Conservation (phyloP, 495 filamentous ascomycete genomes). For the Choiromyces venosus region DNA sequence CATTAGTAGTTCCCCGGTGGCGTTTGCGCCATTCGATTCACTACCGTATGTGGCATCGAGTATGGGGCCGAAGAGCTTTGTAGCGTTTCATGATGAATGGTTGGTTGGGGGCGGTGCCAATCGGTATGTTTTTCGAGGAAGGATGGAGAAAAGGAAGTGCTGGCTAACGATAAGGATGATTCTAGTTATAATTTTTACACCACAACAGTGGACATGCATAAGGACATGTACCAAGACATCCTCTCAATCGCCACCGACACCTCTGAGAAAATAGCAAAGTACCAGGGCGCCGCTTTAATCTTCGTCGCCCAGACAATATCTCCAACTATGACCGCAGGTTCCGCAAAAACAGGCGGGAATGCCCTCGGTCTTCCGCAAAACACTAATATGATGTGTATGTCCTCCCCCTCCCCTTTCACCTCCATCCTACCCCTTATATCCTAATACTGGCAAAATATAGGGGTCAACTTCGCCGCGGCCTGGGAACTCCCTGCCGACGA, state of each 20-base stretch:
- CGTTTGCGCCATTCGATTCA: not conserved
- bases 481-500: slow-evolving; percentile 36
- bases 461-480: slow-evolving; percentile 15
- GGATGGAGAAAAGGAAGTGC: not conserved
- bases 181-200: slow-evolving; percentile 4
- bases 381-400: slow-evolving; percentile 10
- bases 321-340: slow-evolving; percentile 43
- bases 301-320: slow-evolving; percentile 51
- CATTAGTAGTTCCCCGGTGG: slow-evolving; percentile 17
- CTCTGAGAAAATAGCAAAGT: slow-evolving; percentile 16
- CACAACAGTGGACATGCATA: slow-evolving; percentile 12
- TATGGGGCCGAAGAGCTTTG: not conserved
- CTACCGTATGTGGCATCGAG: not conserved
- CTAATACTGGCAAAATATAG: not conserved
- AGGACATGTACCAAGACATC: slow-evolving; percentile 18
- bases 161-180: not conserved
- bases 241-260: slow-evolving; percentile 29
- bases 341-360: slow-evolving; percentile 44
- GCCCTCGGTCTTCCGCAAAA: slow-evolving; percentile 44
- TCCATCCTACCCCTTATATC: too few relatives aligned
- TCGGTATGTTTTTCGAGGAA: slow-evolving; percentile 7
- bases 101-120: not conserved
- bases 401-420: not conserved
- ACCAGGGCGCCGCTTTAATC: slow-evolving; percentile 23
- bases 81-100: not conserved